Percentiles rank a stretch among this genome's conserved stretches.
phyloP scores from a whole-genome alignment of 345 rosid genomes.

The Gossypium anomalum region DNA sequence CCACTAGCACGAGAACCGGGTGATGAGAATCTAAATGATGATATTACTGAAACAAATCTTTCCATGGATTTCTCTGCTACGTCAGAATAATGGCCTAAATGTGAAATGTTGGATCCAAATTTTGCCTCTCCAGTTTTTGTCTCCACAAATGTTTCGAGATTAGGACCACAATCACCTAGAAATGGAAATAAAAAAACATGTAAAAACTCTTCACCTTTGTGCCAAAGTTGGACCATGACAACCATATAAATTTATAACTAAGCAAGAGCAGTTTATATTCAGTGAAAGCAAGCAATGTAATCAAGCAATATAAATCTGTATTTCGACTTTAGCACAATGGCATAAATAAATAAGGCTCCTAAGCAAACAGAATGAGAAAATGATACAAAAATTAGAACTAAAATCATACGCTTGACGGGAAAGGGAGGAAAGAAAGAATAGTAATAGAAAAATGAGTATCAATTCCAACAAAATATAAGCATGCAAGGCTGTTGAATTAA shows the following conservation, averaged over 20 bases:
- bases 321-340: background rate
- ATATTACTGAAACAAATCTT: slow-evolving; percentile 64
- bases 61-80: slow-evolving; percentile 88
- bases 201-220: background rate
- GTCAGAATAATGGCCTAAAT: slow-evolving; percentile 53
- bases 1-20: slow-evolving; percentile 93
- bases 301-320: background rate
- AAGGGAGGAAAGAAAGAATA: background rate
- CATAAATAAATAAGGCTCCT: background rate
- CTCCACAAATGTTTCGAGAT: slow-evolving; percentile 24
- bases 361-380: background rate
- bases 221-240: slow-evolving; percentile 11
- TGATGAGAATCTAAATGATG: slow-evolving; percentile 53
- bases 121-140: slow-evolving; percentile 32
- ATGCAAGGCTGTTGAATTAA: background rate
- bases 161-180: slow-evolving; percentile 31
- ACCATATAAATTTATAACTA: background rate
- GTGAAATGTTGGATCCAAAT: slow-evolving; percentile 80
- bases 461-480: background rate
- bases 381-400: background rate
- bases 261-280: background rate
- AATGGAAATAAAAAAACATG: background rate
- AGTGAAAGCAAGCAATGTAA: background rate
- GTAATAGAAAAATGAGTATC: background rate
- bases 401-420: background rate